Evolutionary conservation across 768 basidiomycete species (phyloP), one percentile per base, ranked within the genome.

Genomic region (Kwoniella bestiolae): DNA sequence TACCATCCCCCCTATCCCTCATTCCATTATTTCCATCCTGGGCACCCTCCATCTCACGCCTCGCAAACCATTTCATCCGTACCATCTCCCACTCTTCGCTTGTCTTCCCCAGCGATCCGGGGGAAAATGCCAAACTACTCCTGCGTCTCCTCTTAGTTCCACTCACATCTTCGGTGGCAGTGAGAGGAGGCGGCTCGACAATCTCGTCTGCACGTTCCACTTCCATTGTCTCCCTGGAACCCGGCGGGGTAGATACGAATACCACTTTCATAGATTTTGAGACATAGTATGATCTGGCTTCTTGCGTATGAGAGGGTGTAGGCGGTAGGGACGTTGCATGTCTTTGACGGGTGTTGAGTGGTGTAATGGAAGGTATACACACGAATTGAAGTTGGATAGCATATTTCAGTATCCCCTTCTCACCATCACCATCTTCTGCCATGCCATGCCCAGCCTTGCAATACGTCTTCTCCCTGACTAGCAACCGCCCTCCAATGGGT

Each of bases 381-480:
- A 70, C 51, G 60, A 80, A 79, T 46, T 79, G 78, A 25, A 80
- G 61, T 51, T 80, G 78, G 8, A 78, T 62, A 29, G 78, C 76
- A 60, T 70, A 79, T 51, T 73, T 64, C 21, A 80, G 60, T 5
- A 57, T 66, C 26, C 72, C 74, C 51, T 60, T 62, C 47, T 65
- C 14, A 29, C 26, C 18, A 5, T 46, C 21, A 45, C 28, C 12
- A 14, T 4, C 23, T 5, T 25, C 38, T 18, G n/a, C n/a, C 21
- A 26, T 52, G 14, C 3, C 12, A 25, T 60, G 11, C 2, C 34
- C 31, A 26, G 50, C 9, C 5, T 28, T 32, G 0, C 71, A 61
- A 56, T 72, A 79, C 4, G 68, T 74, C 57, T 75, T 60, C 51
- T 80, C 79, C 44, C 78, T 60, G 3, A 71, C 68, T 12, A 80